phyloP scores from a whole-genome alignment of 2,329 filamentous ascomycete genomes.

The Colletotrichum abscissum region DNA sequence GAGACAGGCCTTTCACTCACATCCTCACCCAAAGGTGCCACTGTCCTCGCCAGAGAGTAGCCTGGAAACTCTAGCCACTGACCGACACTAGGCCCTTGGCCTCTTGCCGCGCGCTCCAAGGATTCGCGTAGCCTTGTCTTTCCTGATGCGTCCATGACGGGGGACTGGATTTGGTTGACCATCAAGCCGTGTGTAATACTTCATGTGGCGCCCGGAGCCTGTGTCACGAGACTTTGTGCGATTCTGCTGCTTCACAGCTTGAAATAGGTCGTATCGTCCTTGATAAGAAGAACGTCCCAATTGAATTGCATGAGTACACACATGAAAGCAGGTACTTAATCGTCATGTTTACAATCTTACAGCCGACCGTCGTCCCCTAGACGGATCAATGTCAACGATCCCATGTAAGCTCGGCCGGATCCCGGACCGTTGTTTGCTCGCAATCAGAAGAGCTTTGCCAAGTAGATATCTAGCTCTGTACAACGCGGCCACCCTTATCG shows the following conservation, averaged over 20 bases:
- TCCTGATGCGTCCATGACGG: conserved; percentile 42
- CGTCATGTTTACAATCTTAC: background rate
- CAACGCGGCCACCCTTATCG: background rate
- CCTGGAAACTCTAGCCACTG: conserved; percentile 47
- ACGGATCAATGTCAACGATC: too few species aligned
- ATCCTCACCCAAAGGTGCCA: conserved; percentile 44
- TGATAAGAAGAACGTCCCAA: too few species aligned
- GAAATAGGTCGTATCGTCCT: too few species aligned
- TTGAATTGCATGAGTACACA: too few species aligned
- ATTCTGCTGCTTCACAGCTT: background rate
- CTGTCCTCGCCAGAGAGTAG: conserved; percentile 44
- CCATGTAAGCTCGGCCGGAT: conserved; percentile 9
- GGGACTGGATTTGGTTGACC: conserved; percentile 34
- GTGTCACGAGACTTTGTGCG: too few species aligned
- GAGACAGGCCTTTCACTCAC: conserved; percentile 34
- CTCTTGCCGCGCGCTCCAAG: conserved; percentile 43
- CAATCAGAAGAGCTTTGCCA: background rate
- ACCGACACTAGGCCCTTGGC: conserved; percentile 43
- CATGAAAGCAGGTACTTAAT: too few species aligned
- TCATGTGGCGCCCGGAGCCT: too few species aligned
- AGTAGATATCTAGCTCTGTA: background rate
- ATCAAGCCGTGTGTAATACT: too few species aligned
- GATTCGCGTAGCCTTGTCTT: conserved; percentile 44
- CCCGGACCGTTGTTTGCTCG: background rate
- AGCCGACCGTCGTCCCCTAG: too few species aligned